These are phyloP conservation scores for Striga hermonthica DNA, from an alignment of 305 asterid species.

Conservation along the genomic window DNA sequence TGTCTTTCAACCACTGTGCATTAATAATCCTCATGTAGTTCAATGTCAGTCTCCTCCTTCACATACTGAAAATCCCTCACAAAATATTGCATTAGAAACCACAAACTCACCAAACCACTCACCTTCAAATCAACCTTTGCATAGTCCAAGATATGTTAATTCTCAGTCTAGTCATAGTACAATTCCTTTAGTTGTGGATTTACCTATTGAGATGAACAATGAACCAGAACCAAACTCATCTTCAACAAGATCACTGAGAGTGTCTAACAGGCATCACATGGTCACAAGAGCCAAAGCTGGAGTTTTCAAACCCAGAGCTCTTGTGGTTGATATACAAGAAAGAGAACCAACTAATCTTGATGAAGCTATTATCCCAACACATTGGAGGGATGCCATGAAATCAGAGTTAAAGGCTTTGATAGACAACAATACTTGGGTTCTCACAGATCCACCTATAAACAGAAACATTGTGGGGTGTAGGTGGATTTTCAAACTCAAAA, in stretches of 20 bases:
- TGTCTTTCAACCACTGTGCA: not conserved
- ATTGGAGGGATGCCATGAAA: not conserved
- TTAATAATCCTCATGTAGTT: not conserved
- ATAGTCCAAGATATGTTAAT: not conserved
- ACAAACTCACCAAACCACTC: not conserved
- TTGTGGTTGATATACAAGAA: not conserved
- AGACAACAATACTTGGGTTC: not conserved
- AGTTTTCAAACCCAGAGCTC: not conserved
- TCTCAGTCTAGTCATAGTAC: not conserved
- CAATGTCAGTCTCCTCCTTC: not conserved
- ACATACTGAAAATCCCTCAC: not conserved
- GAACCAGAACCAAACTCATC: not conserved
- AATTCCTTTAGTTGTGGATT: not conserved
- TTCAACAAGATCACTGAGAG: not conserved
- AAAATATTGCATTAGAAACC: not conserved
- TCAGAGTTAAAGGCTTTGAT: not conserved
- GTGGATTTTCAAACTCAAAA: not conserved
- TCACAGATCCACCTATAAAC: not conserved
- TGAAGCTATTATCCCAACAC: not conserved
- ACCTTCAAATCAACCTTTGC: too few relatives aligned
- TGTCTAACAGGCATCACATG: not conserved
- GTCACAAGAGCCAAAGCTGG: not conserved
- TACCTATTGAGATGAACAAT: not conserved
- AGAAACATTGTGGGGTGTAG: not conserved
- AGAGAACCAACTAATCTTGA: not conserved